Percentiles rank a stretch among this genome's conserved stretches.
Conservation (phyloP, 345 rosid genomes). For the Acer saccharum region DNA sequence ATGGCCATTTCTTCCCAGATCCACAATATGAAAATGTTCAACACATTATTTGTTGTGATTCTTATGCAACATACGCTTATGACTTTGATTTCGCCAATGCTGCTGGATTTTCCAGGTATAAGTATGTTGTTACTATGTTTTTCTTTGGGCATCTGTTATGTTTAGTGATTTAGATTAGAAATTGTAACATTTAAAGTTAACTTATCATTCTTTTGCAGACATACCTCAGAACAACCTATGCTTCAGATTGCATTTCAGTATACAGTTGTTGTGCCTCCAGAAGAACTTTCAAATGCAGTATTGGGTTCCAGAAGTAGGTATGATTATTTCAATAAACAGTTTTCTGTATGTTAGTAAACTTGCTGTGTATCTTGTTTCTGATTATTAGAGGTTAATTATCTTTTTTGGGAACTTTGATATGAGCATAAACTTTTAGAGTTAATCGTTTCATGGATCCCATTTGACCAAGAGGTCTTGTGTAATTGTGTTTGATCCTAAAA, state of each 20-base stretch:
- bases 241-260: constrained; percentile 96
- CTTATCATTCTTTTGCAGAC: constrained; percentile 46
- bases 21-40: constrained; percentile 98
- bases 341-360: constrained; percentile 9
- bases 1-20: constrained; percentile 97
- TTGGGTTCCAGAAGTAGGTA: constrained; percentile 70
- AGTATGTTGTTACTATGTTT: constrained; percentile 3
- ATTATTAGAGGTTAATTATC: background rate
- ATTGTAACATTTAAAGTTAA: background rate
- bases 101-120: constrained; percentile 85
- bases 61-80: constrained; percentile 91
- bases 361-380: background rate
- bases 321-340: constrained; percentile 22
- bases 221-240: constrained; percentile 79
- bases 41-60: constrained; percentile 96
- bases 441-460: background rate
- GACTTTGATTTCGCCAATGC: constrained; percentile 86
- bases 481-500: background rate
- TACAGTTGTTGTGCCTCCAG: constrained; percentile 82
- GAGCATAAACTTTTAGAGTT: background rate
- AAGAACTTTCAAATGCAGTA: constrained; percentile 61
- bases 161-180: background rate
- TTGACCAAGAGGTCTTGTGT: background rate
- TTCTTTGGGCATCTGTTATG: constrained; percentile 2
- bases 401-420: background rate